Conservation (phyloP, 345 rosid species). For the Noccaea bulbosa region DNA sequence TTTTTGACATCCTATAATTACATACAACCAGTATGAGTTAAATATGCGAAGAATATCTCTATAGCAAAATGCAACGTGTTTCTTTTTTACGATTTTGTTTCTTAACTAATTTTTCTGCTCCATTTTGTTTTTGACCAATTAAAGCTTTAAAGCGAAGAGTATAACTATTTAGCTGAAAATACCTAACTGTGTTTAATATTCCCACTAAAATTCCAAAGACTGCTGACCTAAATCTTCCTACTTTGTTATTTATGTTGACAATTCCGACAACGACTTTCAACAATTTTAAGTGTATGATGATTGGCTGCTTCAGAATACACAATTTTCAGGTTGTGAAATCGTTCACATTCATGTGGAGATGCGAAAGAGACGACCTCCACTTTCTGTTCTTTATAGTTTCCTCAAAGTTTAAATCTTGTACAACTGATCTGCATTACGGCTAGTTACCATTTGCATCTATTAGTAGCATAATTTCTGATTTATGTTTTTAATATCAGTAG, state of each 20-base stretch:
- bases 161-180: not conserved
- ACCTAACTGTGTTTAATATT: conserved; percentile 16
- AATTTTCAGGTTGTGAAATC: too few species aligned
- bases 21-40: not conserved
- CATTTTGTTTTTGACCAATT: not conserved
- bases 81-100: not conserved
- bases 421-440: not conserved
- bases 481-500: not conserved
- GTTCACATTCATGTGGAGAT: too few species aligned
- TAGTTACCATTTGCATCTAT: not conserved
- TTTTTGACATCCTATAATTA: too few species aligned
- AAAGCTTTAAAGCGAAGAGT: not conserved
- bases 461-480: not conserved
- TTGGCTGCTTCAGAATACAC: too few species aligned
- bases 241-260: conserved; percentile 11
- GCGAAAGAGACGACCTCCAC: not conserved
- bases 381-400: not conserved
- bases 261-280: not conserved
- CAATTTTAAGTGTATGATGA: too few species aligned
- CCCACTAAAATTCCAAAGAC: not conserved
- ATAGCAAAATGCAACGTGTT: not conserved
- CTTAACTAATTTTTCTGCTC: not conserved
- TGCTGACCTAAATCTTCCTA: conserved; percentile 24
- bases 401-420: not conserved
- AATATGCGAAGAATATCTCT: not conserved